Conservation (phyloP, 257 asterid genomes). For the Ilex aquifolium region DNA sequence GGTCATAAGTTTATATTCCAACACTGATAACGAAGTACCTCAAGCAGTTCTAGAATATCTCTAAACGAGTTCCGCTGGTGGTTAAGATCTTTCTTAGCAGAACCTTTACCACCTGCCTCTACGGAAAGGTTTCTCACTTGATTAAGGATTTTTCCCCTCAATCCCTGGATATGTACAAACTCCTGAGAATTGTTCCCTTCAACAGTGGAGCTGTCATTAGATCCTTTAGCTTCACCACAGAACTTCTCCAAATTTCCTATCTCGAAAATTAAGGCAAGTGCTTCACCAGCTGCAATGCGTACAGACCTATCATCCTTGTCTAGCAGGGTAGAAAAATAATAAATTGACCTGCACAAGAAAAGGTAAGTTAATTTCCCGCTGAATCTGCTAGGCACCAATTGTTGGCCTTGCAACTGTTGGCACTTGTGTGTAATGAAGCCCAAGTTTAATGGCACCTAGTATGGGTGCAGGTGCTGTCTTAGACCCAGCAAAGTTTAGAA, state of each 20-base stretch:
- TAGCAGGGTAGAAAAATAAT: conserved; percentile 58
- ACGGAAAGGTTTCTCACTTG: conserved; percentile 67
- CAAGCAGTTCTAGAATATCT: conserved; percentile 77
- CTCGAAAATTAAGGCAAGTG: conserved; percentile 84
- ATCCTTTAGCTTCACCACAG: conserved; percentile 45
- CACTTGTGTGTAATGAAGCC: too few species aligned
- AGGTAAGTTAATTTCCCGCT: not conserved
- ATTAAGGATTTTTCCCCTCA: conserved; percentile 58
- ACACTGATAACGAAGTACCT: conserved; percentile 35
- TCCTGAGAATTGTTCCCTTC: conserved; percentile 49
- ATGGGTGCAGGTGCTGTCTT: too few species aligned
- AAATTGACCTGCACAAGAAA: conserved; percentile 54
- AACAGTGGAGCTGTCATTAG: conserved; percentile 40
- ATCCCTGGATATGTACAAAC: conserved; percentile 54
- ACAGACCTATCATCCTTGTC: conserved; percentile 85
- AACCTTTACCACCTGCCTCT: conserved; percentile 95
- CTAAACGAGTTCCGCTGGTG: conserved; percentile 78
- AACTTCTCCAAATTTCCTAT: conserved; percentile 75
- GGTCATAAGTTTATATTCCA: not conserved
- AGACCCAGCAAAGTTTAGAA: too few species aligned
- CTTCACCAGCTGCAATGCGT: conserved; percentile 95
- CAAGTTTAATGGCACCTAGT: too few species aligned
- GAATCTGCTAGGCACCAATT: not conserved
- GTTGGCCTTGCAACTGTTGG: too few species aligned
- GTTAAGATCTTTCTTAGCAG: conserved; percentile 89